Conservation (phyloP, 768 basidiomycete species). For the Roridomyces roridus region DNA sequence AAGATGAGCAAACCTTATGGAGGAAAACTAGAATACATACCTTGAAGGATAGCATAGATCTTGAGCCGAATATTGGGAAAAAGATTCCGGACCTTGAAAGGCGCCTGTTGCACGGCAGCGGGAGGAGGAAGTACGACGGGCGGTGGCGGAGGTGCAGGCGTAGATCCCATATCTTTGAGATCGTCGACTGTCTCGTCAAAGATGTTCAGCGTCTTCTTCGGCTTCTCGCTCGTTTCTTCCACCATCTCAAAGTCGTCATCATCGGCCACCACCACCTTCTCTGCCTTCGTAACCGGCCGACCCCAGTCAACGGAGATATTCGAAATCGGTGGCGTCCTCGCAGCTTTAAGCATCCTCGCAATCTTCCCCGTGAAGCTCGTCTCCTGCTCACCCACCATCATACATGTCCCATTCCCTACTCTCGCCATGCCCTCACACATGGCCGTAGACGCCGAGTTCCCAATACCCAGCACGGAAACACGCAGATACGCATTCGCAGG, state of each 20-base stretch:
- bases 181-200: conserved; percentile 10
- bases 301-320: conserved; percentile 46
- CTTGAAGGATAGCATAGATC: conserved; percentile 23
- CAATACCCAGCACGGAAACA: conserved; percentile 55
- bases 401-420: conserved; percentile 45
- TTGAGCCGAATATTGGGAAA: conserved; percentile 16
- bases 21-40: not conserved
- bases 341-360: conserved; percentile 46
- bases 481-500: conserved; percentile 36
- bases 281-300: not conserved
- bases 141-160: conserved; percentile 7
- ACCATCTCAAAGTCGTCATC: conserved; percentile 20
- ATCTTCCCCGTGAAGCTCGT: conserved; percentile 43
- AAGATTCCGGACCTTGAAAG: conserved; percentile 17
- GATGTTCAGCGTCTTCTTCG: conserved; percentile 3
- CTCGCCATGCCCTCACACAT: conserved; percentile 48
- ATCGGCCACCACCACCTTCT: not conserved
- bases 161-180: conserved; percentile 1
- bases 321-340: conserved; percentile 40
- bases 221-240: not conserved
- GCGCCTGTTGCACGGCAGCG: conserved; percentile 21
- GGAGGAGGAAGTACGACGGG: conserved; percentile 7
- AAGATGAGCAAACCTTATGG: not conserved
- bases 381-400: conserved; percentile 43
- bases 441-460: conserved; percentile 42